phyloP scores from a whole-genome alignment of 305 asterid species.

The Solanum aculeatissimum region DNA sequence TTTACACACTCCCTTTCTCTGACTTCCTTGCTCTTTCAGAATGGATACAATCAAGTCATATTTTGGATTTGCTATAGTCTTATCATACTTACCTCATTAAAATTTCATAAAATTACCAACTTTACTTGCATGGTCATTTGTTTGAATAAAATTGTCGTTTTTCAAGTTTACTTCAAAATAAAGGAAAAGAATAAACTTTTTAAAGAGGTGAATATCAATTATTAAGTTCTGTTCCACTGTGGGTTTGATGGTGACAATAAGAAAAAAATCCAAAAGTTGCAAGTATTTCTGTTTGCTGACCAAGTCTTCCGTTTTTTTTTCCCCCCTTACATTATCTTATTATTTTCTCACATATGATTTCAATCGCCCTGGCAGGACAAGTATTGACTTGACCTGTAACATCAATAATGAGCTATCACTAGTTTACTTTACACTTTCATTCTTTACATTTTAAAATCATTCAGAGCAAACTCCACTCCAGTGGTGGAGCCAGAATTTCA shows the following conservation, averaged over 20 bases:
- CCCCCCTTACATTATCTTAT: background rate
- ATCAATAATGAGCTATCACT: background rate
- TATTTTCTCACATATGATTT: background rate
- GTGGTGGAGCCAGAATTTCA: too few relatives aligned
- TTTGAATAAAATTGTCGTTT: background rate
- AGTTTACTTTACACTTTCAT: background rate
- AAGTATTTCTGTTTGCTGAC: background rate
- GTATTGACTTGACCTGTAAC: slow-evolving; percentile 2
- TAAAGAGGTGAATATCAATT: background rate
- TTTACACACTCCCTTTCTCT: background rate
- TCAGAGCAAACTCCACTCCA: background rate
- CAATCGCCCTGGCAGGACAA: background rate
- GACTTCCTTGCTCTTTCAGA: background rate
- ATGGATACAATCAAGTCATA: too few relatives aligned
- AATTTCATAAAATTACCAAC: background rate
- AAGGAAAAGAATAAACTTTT: background rate
- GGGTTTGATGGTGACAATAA: background rate
- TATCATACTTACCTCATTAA: too few relatives aligned
- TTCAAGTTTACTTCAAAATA: background rate
- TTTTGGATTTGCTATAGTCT: too few relatives aligned
- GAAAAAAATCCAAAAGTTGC: background rate
- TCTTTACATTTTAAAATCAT: background rate
- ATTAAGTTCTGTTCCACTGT: background rate
- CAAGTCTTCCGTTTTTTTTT: background rate
- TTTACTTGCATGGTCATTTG: background rate